Evolutionary conservation across 169 alveolate genomes (phyloP), one percentile per base, ranked within the genome.

Genomic region (Neospora caninum): DNA sequence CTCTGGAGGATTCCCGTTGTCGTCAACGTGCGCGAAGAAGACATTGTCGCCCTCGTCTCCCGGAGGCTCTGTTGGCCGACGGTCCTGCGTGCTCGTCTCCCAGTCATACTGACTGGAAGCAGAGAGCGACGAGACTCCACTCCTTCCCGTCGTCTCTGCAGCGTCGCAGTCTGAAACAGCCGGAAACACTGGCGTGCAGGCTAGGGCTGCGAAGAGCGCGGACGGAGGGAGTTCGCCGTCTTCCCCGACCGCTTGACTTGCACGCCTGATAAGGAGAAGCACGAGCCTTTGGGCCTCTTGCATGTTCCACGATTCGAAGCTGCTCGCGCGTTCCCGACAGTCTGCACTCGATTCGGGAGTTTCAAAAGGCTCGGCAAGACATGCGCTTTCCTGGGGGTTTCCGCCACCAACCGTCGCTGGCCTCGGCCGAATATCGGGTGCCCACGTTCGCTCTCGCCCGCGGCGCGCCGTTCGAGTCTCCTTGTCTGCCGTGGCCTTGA

Each of bases 121-220:
- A 7, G 43, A 4, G 84, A 22, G 43, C 42, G 27, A 18, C n/a
- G 43, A 1, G 84, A 13, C 84, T 1, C 4, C 58, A 4, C 58
- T 49, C 42, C 45, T 43, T 36, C n/a, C 45, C 2, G 49, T 10
- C 43, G 1, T 1, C n/a, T 13, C 39, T 18, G 43, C 42, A n/a
- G 25, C 42, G 18, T 36, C 42, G 9, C 45, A 22, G 1, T 73
- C 39, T 73, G 1, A 18, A 43, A 73, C 22, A n/a, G 7, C 36
- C 13, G 89, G 89, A 27, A 82, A 82, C 2, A 42, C 89, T 18
- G 89, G 89, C 89, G 89, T 41, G 89, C 89, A 82, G 0, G 89
- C 89, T 9, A 82, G 41, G 41, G 89, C 64, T 16, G 89, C 89
- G 39, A 42, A 82, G 67, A 82, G 41, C 4, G 34, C 34, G 34